A percentile compares a stretch with the other conserved stretches of the same genome.
phyloP scores from a whole-genome alignment of 2,329 filamentous ascomycete species.

The Xylaria sp. region DNA sequence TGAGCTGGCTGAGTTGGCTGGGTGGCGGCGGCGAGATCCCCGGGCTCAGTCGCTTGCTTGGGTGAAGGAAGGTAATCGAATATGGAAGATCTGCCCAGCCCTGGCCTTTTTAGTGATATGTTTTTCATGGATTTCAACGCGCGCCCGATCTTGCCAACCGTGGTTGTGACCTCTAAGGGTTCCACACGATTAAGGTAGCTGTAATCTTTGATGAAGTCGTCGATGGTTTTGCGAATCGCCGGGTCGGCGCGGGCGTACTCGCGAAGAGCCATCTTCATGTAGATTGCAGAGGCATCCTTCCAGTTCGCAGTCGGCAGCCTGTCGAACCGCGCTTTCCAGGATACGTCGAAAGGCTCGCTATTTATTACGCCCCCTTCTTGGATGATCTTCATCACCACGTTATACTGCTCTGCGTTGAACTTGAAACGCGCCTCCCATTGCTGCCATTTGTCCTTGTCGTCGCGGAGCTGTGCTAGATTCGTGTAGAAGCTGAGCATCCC shows the following conservation, averaged over 20 bases:
- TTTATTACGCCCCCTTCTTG: not conserved
- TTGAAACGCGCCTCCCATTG: conserved; percentile 27
- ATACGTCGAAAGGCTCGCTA: conserved; percentile 19
- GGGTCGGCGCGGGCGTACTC: conserved; percentile 39
- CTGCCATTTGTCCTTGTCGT: conserved; percentile 17
- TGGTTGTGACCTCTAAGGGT: not conserved
- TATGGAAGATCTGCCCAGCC: no score
- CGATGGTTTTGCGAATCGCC: conserved; percentile 39
- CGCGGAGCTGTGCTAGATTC: not conserved
- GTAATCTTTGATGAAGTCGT: conserved; percentile 30
- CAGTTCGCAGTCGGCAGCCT: conserved; percentile 38
- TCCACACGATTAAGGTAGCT: not conserved
- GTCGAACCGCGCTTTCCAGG: conserved; percentile 33
- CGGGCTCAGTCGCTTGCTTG: not conserved
- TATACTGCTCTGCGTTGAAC: conserved; percentile 14
- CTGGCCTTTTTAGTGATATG: not conserved
- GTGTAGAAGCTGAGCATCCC: not conserved
- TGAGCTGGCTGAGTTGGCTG: not conserved
- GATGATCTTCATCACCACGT: conserved; percentile 26
- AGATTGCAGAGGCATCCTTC: conserved; percentile 32
- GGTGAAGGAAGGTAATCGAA: not conserved
- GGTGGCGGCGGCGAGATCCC: not conserved
- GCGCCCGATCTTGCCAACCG: not conserved
- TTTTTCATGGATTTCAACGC: not conserved
- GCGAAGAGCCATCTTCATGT: conserved; percentile 32